Percentiles rank a stretch among this genome's conserved stretches.
Evolutionary conservation across 2,329 filamentous ascomycete genomes (phyloP).

Genomic region (Chaetomiaceae sp.): DNA sequence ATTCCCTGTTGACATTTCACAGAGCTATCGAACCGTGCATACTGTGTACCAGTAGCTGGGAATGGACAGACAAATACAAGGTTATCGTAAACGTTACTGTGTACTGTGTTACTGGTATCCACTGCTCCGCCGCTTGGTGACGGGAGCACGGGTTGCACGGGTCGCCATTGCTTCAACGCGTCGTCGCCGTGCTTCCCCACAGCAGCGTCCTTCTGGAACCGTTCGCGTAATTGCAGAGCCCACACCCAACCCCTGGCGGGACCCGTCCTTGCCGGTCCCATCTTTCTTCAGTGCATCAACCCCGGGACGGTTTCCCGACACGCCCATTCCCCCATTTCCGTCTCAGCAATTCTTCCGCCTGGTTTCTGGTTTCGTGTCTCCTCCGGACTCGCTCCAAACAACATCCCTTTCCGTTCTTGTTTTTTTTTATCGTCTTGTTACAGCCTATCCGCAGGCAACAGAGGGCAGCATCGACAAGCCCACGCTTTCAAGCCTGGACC

Average conservation of each 20-base stretch:
- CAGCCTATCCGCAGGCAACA: too few species aligned
- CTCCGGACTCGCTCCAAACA: conserved; percentile 8
- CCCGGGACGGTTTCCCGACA: conserved; percentile 4
- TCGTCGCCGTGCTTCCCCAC: conserved; percentile 12
- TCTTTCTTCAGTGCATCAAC: background rate
- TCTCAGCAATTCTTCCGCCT: conserved; percentile 25
- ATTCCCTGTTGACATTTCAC: too few species aligned
- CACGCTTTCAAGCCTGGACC: too few species aligned
- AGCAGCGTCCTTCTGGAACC: conserved; percentile 12
- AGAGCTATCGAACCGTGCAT: too few species aligned
- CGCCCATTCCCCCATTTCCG: conserved; percentile 8
- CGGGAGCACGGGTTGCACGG: background rate
- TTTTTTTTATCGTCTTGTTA: conserved; percentile 1
- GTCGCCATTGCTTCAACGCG: conserved; percentile 12
- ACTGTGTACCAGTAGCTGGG: too few species aligned
- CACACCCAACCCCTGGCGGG: conserved; percentile 11
- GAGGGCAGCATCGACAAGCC: too few species aligned
- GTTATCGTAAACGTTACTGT: too few species aligned
- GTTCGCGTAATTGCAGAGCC: conserved; percentile 12
- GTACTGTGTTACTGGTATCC: too few species aligned
- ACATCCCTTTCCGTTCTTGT: background rate
- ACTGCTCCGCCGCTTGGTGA: background rate
- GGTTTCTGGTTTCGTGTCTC: conserved; percentile 18
- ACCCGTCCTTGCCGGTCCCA: conserved; percentile 1
- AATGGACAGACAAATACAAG: too few species aligned